Evolutionary conservation across 495 filamentous ascomycete genomes (phyloP), one percentile per base, ranked within the genome.

Genomic region (Sphaerosporella brunnea): DNA sequence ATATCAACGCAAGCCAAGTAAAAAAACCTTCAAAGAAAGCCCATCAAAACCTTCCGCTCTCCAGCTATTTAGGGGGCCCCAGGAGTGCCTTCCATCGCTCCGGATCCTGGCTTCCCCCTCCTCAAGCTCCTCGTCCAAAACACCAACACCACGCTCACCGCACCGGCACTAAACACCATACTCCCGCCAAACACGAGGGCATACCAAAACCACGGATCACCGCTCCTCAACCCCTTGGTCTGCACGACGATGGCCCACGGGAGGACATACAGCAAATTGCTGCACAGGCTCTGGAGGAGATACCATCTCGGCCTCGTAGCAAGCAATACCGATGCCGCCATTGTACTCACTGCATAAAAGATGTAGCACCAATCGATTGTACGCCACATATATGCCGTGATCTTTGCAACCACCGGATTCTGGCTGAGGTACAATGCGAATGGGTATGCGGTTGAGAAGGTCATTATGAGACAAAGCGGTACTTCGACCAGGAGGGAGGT

Each of bases 281-380:
- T 76, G 11, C 61, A 68, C 2, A 84, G 60, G 3, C 72, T 69
- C 63, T 82, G 5, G 9, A 3, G 71, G 4, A 83, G 66, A 56
- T 79, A 84, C 78, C 77, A 83, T 13, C 65, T 66, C 3, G 80
- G 75, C 10, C 64, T 60, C 0, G 79, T 82, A 0, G 80, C 78
- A 2, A 82, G 65, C 1, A 84, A 63, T 4, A 84, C 67, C 1
- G 73, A 68, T 0, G 78, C 71, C 5, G 83, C 61, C 53, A 82
- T 78, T n/a, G 70, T 76, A 13, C 68, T 70, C 20, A 73, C 40
- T 0, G 75, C 79, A 53, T 82, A 84, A 60, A 83, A 78, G 43
- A 84, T 75, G 59, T 84, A 84, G 60, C 78, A 80, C 80, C 78
- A 80, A 54, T 79, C 75, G 34, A 77, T 74, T 2, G 66, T 77